These are phyloP conservation scores for Carallia brachiata DNA, from an alignment of 345 rosid species.

Conservation along the genomic window DNA sequence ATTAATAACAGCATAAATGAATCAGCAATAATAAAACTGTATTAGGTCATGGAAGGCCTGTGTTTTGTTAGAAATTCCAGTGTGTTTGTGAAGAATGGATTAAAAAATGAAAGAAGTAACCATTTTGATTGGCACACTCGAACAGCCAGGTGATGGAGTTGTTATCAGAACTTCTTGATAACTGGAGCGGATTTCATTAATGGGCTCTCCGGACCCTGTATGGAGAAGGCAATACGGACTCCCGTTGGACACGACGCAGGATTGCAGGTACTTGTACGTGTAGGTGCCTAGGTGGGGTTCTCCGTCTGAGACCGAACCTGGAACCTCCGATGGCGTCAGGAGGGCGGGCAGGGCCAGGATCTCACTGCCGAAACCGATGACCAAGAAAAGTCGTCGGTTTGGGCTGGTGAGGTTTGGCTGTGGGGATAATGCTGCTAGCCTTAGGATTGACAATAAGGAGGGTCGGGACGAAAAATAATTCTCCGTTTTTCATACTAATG, in stretches of 20 bases:
- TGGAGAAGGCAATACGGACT: background rate
- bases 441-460: too few relatives aligned
- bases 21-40: too few relatives aligned
- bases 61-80: background rate
- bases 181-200: too few relatives aligned
- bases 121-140: background rate
- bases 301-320: background rate
- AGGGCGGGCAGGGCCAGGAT: slow-evolving; percentile 16
- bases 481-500: too few relatives aligned
- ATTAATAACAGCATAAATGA: too few relatives aligned
- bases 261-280: slow-evolving; percentile 10
- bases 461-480: too few relatives aligned
- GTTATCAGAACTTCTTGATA: too few relatives aligned
- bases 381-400: background rate
- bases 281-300: slow-evolving; percentile 5
- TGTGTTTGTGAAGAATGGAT: background rate
- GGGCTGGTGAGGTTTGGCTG: slow-evolving; percentile 12
- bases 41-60: background rate
- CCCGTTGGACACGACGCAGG: background rate
- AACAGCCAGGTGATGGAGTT: background rate
- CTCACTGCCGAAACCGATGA: background rate
- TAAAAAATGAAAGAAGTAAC: background rate
- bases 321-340: slow-evolving; percentile 3
- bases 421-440: background rate
- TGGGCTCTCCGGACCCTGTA: background rate